Base-by-base conservation (phyloP, 371 early-diverging fungal species). In the Saksenaea oblongispora region DNA sequence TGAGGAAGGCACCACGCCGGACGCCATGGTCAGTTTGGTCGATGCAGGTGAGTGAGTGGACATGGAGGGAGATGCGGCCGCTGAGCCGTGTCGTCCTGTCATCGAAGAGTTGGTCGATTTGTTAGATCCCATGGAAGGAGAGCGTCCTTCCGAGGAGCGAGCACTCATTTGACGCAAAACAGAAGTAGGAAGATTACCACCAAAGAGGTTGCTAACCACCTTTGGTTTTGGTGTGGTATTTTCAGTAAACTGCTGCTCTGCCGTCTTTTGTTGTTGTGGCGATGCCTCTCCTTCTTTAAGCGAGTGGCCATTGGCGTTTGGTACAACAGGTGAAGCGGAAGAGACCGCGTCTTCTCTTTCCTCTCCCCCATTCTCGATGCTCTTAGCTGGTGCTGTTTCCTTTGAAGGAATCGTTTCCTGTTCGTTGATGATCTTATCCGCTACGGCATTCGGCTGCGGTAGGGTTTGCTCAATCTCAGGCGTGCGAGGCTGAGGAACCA, bases 101-200 rank as follows among this genome's bases (percentile, higher is more conserved):
- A 28, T 44, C 22, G 57, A 58, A 9, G 51, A 59, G 53, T 44
- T 34, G 11, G 51, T 28, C n/a, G 67, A 67, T 51, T 71, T 76
- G 14, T 22, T 63, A 15, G 74, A 62, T 35, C 67, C 59, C 15
- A 73, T 53, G 24, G 74, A 73, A 13, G 77, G 77, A 1, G 80
- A 76, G 54, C 61, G 71, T 31, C 78, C 77, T 62, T 70, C 73
- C 0, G 72, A 67, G 13, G 84, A 78, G 56, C 82, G 75, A 10
- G 86, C 82, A 56, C 87, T 86, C 81, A 88, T 70, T 62, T 88
- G 88, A 42, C 88, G 86, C 42, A 86, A 74, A 13, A 88, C 88
- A 27, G 87, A 85, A 5, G 88, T 88, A 10, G 88, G 88, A n/a
- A 88, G 68, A 44, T 86, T 87, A 13, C 83, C 84, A 36, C 82